Evolutionary conservation across 2,329 filamentous ascomycete genomes (phyloP), one percentile per base, ranked within the genome.

Genomic region (Chrysoporthe austroafricana): DNA sequence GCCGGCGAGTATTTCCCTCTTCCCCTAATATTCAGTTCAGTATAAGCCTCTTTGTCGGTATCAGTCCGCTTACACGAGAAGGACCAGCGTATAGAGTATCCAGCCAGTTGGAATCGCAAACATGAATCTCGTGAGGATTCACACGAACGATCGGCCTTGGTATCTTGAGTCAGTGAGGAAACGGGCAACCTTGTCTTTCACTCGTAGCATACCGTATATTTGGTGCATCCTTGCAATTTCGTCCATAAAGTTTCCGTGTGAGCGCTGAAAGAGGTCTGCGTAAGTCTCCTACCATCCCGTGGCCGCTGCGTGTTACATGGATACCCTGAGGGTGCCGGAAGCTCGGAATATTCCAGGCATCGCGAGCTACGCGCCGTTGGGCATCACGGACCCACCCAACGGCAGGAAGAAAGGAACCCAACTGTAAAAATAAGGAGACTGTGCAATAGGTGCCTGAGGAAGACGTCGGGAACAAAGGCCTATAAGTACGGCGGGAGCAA

Each of bases 221-320:
- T 42, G 34, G 59, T 62, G 59, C 59, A 62, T 42, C 5, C 59
- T 39, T 42, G n/a, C n/a, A 26, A 60, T 21, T 13, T 36, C 36
- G 36, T 26, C 36, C 13, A 34, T 26, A 26, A 56, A 56, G 59
- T 34, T 48, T 46, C 43, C 43, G 43, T 16, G 14, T 46, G 43
- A 46, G 39, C 26, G 34, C 39, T 48, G 59, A 46, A 42, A 43
- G 39, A 62, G 59, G 59, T 62, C 59, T 26, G 26, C 26, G 36
- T 43, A 62, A 18, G 59, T 42, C 59, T 62, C 59, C 42, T 62
- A 62, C 59, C 59, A 62, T 21, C 26, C 7, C 0, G 59, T 62
- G 16, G 59, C 34, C 26, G 59, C 26, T 26, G 26, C 26, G 26
- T 26, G 26, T 26, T 26, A 26, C 26, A 26, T 2, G 26, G 26